phyloP scores from a whole-genome alignment of 2,329 filamentous ascomycete genomes.

The Penicillium sp. region DNA sequence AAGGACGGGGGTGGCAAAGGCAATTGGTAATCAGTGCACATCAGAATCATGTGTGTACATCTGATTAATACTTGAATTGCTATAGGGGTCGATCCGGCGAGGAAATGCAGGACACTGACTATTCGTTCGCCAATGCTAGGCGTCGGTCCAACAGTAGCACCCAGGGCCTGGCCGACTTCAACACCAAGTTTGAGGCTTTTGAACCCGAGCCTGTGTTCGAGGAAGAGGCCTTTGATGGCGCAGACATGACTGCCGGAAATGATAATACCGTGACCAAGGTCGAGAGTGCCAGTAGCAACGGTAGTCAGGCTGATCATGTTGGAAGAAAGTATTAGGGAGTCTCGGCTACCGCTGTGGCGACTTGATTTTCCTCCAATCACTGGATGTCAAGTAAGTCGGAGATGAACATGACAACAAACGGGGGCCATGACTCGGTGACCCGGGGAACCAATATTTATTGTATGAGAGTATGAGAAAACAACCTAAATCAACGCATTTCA shows the following conservation, averaged over 20 bases:
- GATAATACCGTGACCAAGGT: slow-evolving; percentile 19
- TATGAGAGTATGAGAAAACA: not conserved
- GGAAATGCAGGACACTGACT: slow-evolving; percentile 78
- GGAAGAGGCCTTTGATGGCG: slow-evolving; percentile 72
- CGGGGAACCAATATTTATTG: not conserved
- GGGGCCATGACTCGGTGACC: not conserved
- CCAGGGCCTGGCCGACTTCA: slow-evolving; percentile 72
- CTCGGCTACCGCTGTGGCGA: not conserved
- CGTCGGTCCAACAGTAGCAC: slow-evolving; percentile 90
- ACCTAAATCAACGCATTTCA: not conserved
- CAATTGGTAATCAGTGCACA: slow-evolving; percentile 70
- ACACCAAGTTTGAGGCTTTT: slow-evolving; percentile 93
- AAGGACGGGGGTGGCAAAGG: slow-evolving; percentile 91
- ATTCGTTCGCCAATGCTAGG: slow-evolving; percentile 79
- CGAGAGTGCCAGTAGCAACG: slow-evolving; percentile 47
- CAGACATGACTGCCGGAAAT: slow-evolving; percentile 41
- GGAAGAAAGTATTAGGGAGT: slow-evolving; percentile 6
- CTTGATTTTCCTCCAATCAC: not conserved
- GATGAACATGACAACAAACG: not conserved
- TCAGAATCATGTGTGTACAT: not conserved
- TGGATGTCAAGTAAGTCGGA: not conserved
- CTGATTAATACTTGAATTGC: slow-evolving; percentile 2
- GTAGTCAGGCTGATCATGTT: slow-evolving; percentile 20
- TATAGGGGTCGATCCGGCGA: slow-evolving; percentile 77
- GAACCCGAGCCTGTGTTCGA: slow-evolving; percentile 91